These are phyloP conservation scores for Euphrasia arctica DNA, from an alignment of 305 asterid species.

Conservation along the genomic window DNA sequence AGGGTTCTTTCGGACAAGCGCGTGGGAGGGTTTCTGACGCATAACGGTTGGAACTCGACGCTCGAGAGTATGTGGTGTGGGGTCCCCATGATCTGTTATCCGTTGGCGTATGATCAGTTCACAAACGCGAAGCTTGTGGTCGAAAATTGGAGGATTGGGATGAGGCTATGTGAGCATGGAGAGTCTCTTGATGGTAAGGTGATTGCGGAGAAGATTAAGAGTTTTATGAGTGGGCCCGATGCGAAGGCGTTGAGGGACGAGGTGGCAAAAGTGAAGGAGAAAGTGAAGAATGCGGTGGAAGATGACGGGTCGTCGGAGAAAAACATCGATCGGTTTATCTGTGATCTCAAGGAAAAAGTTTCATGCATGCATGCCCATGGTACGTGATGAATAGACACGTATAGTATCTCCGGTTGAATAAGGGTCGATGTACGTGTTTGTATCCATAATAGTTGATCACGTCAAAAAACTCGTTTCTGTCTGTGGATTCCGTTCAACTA, in stretches of 20 bases:
- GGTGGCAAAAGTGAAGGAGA: too few relatives aligned
- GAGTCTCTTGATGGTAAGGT: conserved; percentile 23
- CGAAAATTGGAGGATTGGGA: conserved; percentile 52
- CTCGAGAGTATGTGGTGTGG: conserved; percentile 58
- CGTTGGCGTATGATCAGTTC: conserved; percentile 41
- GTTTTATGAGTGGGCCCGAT: too few relatives aligned
- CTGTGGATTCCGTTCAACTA: too few relatives aligned
- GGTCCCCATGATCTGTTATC: conserved; percentile 45
- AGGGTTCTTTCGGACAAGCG: conserved; percentile 36
- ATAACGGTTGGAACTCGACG: conserved; percentile 48
- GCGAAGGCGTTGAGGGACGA: too few relatives aligned
- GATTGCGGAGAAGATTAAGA: too few relatives aligned
- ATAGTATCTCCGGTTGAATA: background rate
- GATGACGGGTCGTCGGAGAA: too few relatives aligned
- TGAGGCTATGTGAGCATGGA: conserved; percentile 35
- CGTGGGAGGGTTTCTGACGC: conserved; percentile 46
- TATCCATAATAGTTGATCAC: too few relatives aligned
- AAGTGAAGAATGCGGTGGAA: too few relatives aligned
- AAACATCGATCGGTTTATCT: too few relatives aligned
- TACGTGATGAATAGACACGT: background rate
- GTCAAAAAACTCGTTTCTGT: too few relatives aligned
- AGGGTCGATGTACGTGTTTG: too few relatives aligned
- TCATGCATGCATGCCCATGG: background rate
- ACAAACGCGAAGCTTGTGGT: conserved; percentile 51
- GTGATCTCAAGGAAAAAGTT: too few relatives aligned